Evolutionary conservation across 202 grass and related monocot species (phyloP), one percentile per base, ranked within the genome.

Genomic region (Schoenoplectus triqueter): DNA sequence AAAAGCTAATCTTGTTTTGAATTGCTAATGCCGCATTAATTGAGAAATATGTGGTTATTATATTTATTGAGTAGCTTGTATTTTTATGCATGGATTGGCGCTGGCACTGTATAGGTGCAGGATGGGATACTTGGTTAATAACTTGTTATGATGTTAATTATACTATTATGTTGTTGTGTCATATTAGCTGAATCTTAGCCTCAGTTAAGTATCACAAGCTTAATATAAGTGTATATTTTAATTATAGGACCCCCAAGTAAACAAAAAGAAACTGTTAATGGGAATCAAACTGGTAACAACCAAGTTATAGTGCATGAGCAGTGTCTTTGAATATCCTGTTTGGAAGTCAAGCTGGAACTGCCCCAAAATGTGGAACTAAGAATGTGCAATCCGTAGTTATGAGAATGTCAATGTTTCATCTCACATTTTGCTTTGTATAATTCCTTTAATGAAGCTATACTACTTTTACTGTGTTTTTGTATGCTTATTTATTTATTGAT

Each of bases 401-500:
- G 44, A 69, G 11, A 69, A 17, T 71, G 69, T 31, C 31, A 31
- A 31, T 31, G 31, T 31, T 31, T 31, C 31, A 31, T 31, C 31
- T 31, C 31, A 31, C 31, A 31, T 31, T 31, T 31, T 31, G 31
- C 31, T 31, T 31, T 31, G 31, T 31, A n/a, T 10, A 70, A 31
- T 54, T 73, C 3, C 18, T n/a, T 52, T 13, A 19, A 44, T 73
- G 68, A 77, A 42, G 14, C 31, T 60, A 7, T 48, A 40, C 44
- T 54, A 44, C 46, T 64, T 46, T 80, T 51, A 49, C 19, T 52
- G 20, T 82, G 62, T 82, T 50, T 3, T 50, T 54, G 15, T 11
- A 31, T 22, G 64, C 19, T 0, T 81, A 49, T 67, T 82, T 49
- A 64, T 45, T 64, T 55, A 46, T 76, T 55, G 47, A 69, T 85